Conservation (phyloP, 2,329 filamentous ascomycete species). For the Pseudocercospora eumusae region DNA sequence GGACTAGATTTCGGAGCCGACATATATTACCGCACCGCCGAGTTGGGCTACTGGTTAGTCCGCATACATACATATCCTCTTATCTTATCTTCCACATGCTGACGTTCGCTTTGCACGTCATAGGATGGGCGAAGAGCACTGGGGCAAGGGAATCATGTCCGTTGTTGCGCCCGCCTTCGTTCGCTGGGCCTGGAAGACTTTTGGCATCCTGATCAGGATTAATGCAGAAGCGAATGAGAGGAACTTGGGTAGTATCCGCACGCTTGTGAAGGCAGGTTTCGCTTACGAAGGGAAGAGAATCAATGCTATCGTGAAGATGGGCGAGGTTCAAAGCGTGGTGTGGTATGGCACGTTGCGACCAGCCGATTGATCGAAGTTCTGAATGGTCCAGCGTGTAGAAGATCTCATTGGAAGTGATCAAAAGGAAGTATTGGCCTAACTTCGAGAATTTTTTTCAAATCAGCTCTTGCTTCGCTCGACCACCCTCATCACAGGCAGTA, state of each 20-base stretch:
- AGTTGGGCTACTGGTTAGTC: slow-evolving; percentile 48
- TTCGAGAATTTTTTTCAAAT: too few species aligned
- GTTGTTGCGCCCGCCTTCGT: slow-evolving; percentile 41
- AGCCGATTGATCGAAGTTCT: background rate
- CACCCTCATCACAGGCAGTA: too few species aligned
- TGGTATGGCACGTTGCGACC: slow-evolving; percentile 42
- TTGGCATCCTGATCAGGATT: slow-evolving; percentile 37
- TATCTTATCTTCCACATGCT: background rate
- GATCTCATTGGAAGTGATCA: too few species aligned
- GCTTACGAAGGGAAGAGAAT: slow-evolving; percentile 41
- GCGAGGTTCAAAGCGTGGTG: slow-evolving; percentile 38
- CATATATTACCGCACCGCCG: slow-evolving; percentile 41
- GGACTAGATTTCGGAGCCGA: slow-evolving; percentile 42
- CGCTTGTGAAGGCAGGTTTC: slow-evolving; percentile 45
- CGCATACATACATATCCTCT: background rate
- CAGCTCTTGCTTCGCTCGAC: too few species aligned
- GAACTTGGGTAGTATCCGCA: slow-evolving; percentile 42
- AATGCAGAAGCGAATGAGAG: slow-evolving; percentile 36
- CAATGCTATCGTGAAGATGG: slow-evolving; percentile 42
- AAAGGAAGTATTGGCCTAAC: too few species aligned
- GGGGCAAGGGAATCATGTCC: slow-evolving; percentile 39
- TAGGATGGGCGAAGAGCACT: slow-evolving; percentile 34
- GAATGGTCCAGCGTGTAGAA: background rate
- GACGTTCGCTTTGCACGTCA: background rate
- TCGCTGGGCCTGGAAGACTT: slow-evolving; percentile 41